These are phyloP conservation scores for Magnolia changhungtana DNA, from an alignment of 164 flowering plant species.

Conservation along the genomic window DNA sequence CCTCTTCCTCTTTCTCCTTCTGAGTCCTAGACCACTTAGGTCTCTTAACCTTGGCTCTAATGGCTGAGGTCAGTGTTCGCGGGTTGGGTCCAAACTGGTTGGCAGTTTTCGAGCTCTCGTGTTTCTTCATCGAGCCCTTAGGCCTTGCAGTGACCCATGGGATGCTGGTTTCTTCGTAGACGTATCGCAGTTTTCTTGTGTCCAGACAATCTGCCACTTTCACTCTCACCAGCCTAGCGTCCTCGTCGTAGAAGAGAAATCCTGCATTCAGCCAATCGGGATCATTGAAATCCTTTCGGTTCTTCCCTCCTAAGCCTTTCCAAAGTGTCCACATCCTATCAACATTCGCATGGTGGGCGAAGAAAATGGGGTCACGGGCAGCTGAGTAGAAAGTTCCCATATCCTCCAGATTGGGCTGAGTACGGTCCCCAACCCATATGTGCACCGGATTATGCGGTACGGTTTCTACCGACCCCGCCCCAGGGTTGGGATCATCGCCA, in stretches of 20 bases:
- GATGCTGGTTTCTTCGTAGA: slow-evolving; percentile 39
- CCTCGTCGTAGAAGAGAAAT: slow-evolving; percentile 36
- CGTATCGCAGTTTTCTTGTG: slow-evolving; percentile 29
- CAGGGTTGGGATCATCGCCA: slow-evolving; percentile 36
- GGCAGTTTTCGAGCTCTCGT: slow-evolving; percentile 11
- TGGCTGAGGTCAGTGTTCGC: slow-evolving; percentile 14
- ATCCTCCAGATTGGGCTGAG: slow-evolving; percentile 16
- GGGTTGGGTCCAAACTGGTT: slow-evolving; percentile 26
- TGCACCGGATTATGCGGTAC: slow-evolving; percentile 45
- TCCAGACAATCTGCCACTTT: slow-evolving; percentile 38
- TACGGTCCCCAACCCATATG: slow-evolving; percentile 35
- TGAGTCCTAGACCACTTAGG: slow-evolving; percentile 44
- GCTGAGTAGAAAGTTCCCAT: slow-evolving; percentile 27
- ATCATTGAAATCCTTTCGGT: slow-evolving; percentile 23
- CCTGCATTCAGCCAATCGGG: slow-evolving; percentile 28
- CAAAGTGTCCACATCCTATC: slow-evolving; percentile 32
- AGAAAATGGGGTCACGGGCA: slow-evolving; percentile 23
- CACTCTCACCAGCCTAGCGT: slow-evolving; percentile 29
- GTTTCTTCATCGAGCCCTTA: neutral
- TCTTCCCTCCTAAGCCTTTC: slow-evolving; percentile 23
- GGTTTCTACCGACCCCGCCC: slow-evolving; percentile 39
- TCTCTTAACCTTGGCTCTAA: slow-evolving; percentile 36
- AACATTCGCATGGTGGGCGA: neutral
- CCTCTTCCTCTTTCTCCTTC: slow-evolving; percentile 48
- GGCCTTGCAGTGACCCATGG: slow-evolving; percentile 37